Evolutionary conservation across 2,329 filamentous ascomycete genomes (phyloP).

Genomic region (Setomelanomma holmii): DNA sequence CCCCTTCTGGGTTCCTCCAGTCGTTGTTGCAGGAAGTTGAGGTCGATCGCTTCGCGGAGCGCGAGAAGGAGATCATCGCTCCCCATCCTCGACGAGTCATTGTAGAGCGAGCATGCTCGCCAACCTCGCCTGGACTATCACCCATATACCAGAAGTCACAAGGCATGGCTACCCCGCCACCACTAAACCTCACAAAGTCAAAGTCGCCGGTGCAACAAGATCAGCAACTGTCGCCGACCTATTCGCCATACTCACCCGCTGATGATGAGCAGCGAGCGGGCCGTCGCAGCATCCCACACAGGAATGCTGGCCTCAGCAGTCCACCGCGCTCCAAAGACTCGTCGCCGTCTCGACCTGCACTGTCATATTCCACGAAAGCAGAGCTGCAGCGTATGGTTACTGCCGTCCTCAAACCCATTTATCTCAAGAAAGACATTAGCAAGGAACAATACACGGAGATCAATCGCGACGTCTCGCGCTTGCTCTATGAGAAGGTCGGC

Average conservation of each 20-base stretch:
- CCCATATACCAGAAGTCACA: conserved; percentile 72
- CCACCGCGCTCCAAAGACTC: conserved; percentile 64
- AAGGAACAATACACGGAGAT: conserved; percentile 92
- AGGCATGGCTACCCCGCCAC: conserved; percentile 73
- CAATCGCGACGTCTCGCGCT: conserved; percentile 87
- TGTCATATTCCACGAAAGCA: conserved; percentile 85
- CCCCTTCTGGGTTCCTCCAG: conserved; percentile 79
- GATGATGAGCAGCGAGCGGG: conserved; percentile 51
- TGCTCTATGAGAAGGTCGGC: conserved; percentile 76
- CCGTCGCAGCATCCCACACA: conserved; percentile 36
- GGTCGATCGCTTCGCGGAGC: conserved; percentile 48
- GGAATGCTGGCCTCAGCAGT: conserved; percentile 46
- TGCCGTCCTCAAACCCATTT: conserved; percentile 80
- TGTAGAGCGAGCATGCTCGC: conserved; percentile 51
- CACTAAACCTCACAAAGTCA: conserved; percentile 64
- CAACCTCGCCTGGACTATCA: conserved; percentile 71
- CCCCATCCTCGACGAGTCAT: conserved; percentile 51
- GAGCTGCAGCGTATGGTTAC: conserved; percentile 90
- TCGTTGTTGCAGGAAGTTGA: conserved; percentile 90
- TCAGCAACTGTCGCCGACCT: conserved; percentile 71
- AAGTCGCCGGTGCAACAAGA: conserved; percentile 62
- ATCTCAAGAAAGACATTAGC: conserved; percentile 78
- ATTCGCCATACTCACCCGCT: conserved; percentile 68
- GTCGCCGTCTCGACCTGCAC: conserved; percentile 70
- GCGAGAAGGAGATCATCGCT: conserved; percentile 45